Conservation (phyloP, 352 stramenopile genomes). For the Phytophthora hybrid region DNA sequence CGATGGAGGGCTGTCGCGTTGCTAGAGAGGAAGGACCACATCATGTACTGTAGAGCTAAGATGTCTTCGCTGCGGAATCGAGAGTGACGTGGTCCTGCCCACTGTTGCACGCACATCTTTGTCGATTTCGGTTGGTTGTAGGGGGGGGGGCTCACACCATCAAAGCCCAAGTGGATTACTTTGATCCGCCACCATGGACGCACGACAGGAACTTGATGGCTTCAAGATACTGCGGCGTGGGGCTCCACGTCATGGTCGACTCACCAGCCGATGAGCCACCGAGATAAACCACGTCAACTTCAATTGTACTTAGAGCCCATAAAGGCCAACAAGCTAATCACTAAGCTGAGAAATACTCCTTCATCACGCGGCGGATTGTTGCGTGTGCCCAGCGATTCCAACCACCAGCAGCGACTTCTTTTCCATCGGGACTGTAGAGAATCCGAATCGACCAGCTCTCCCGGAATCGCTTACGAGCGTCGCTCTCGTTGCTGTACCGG, state of each 20-base stretch:
- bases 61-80: conserved; percentile 1
- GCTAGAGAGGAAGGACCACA: conserved; percentile 25
- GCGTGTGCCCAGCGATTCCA: conserved; percentile 22
- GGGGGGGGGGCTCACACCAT: conserved; percentile 13
- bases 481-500: conserved; percentile 22
- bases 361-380: conserved; percentile 35
- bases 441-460: conserved; percentile 32
- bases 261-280: background rate
- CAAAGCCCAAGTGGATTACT: background rate
- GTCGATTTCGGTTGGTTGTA: background rate
- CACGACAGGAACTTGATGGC: background rate
- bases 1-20: background rate
- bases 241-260: background rate
- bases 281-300: conserved; percentile 13
- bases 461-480: conserved; percentile 18
- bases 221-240: background rate
- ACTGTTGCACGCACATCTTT: conserved; percentile 23
- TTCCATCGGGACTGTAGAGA: conserved; percentile 23
- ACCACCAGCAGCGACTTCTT: conserved; percentile 19
- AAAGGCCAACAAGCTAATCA: background rate
- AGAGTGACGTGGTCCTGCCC: conserved; percentile 4
- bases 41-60: background rate
- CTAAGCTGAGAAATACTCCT: conserved; percentile 20
- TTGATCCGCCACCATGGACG: background rate
- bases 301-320: background rate